Percentiles rank a stretch among this genome's conserved stretches.
Conservation (phyloP, 495 filamentous ascomycete species). For the Aspergillus bridgeri region DNA sequence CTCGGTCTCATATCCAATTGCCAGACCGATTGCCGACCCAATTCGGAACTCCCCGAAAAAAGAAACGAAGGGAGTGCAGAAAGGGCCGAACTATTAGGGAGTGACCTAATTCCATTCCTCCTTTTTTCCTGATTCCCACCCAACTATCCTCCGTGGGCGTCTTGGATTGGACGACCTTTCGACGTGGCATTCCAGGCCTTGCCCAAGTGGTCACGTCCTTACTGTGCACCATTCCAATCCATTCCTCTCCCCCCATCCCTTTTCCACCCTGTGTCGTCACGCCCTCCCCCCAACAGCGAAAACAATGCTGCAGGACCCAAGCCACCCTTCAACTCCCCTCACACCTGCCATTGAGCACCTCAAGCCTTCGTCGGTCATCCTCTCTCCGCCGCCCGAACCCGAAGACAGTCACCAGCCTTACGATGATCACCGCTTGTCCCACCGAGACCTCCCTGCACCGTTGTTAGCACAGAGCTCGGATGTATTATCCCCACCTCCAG, state of each 20-base stretch:
- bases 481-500: constrained; percentile 13
- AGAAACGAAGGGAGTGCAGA: neutral
- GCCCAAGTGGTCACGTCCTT: constrained; percentile 24
- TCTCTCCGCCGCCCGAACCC: constrained; percentile 6
- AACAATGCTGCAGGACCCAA: constrained; percentile 18
- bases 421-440: constrained; percentile 14
- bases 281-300: constrained; percentile 13
- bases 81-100: constrained; percentile 7
- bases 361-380: constrained; percentile 9
- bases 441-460: constrained; percentile 14
- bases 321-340: constrained; percentile 19
- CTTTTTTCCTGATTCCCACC: constrained; percentile 17
- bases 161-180: constrained; percentile 26
- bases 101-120: constrained; percentile 12
- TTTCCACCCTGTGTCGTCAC: constrained; percentile 2
- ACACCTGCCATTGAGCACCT: constrained; percentile 15
- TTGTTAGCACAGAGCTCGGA: constrained; percentile 18
- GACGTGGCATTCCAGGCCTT: constrained; percentile 37
- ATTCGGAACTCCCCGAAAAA: neutral
- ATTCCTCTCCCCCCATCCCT: constrained; percentile 6
- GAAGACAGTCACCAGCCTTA: constrained; percentile 13
- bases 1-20: neutral
- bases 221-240: constrained; percentile 21
- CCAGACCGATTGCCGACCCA: neutral
- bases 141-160: constrained; percentile 12